Evolutionary conservation across 2,329 filamentous ascomycete species (phyloP), one percentile per base, ranked within the genome.

Genomic region (Nemania abortiva): DNA sequence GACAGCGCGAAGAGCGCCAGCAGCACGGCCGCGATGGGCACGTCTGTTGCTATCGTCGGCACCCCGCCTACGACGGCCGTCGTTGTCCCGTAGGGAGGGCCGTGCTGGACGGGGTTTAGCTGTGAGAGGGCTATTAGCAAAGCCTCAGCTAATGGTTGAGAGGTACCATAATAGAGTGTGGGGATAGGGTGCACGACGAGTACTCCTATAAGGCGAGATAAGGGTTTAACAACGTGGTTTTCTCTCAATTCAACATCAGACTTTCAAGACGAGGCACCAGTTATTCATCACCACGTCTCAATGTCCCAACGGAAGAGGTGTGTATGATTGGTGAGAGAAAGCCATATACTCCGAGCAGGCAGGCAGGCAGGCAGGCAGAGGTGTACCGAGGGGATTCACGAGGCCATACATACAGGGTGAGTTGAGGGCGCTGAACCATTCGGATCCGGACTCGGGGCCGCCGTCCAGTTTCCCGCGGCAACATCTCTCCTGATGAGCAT

Each of bases 11-110:
- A 77, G 15, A 77, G 70, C 1, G 68, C 31, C 6, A 77, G 67
- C 0, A 77, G 65, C 10, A 71, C 73, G 1, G 65, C 72, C 2
- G 72, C 65, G 54, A 77, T 66, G 29, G 75, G 70, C 47, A 76
- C 70, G 69, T 77, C 76, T 37, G 73, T 29, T 2, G 15, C 27
- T 1, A 69, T 47, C 3, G 70, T 66, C 2, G 76, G 75, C 52
- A 71, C 53, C 10, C 75, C 75, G 59, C 76, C 76, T 15, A 76
- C 68, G 50, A 76, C 69, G 49, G 76, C 76, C 37, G 64, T 61
- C 1, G 49, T 62, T 1, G 63, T 42, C 4, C 53, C 52, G 60
- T 75, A 76, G 0, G 74, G 74, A 1, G 75, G 75, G 1, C 72
- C 73, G 3, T 69, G 66, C 37, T 55, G 61, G 24, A 15, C 20